phyloP scores from a whole-genome alignment of 2,329 filamentous ascomycete genomes.

The Cylindrodendrum hubeiense region DNA sequence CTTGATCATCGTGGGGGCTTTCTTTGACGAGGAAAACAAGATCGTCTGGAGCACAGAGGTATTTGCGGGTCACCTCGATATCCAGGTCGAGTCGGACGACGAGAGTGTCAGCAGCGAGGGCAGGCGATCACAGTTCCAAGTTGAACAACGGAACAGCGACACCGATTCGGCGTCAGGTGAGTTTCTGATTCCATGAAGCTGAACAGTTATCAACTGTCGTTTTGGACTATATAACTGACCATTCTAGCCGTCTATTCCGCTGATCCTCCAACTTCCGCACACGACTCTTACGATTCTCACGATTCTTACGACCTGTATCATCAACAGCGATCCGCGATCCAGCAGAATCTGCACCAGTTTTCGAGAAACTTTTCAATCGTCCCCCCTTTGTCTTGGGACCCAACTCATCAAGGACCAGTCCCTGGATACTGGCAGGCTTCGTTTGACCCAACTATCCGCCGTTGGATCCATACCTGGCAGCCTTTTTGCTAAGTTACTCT shows the following conservation, averaged over 20 bases:
- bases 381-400: conserved; percentile 43
- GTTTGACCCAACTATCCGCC: conserved; percentile 44
- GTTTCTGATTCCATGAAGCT: conserved; percentile 20
- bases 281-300: neutral
- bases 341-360: conserved; percentile 20
- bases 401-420: conserved; percentile 45
- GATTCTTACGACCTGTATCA: conserved; percentile 1
- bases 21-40: conserved; percentile 57
- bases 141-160: conserved; percentile 23
- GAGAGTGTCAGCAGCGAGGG: conserved; percentile 28
- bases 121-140: conserved; percentile 25
- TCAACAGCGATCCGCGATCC: conserved; percentile 12
- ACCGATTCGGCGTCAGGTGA: conserved; percentile 36
- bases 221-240: conserved; percentile 22
- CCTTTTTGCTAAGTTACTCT: conserved; percentile 36
- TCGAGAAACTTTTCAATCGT: conserved; percentile 13
- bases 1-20: conserved; percentile 61
- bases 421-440: conserved; percentile 52
- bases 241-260: conserved; percentile 17
- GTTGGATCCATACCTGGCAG: conserved; percentile 55
- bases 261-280: conserved; percentile 11
- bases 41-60: conserved; percentile 62
- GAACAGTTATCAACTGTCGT: conserved; percentile 13
- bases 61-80: conserved; percentile 51
- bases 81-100: conserved; percentile 42